Percentiles rank a stretch among this genome's conserved stretches.
phyloP scores from a whole-genome alignment of 225 moss, liverwort and hornwort genomes.

The Physcomitrium patens region DNA sequence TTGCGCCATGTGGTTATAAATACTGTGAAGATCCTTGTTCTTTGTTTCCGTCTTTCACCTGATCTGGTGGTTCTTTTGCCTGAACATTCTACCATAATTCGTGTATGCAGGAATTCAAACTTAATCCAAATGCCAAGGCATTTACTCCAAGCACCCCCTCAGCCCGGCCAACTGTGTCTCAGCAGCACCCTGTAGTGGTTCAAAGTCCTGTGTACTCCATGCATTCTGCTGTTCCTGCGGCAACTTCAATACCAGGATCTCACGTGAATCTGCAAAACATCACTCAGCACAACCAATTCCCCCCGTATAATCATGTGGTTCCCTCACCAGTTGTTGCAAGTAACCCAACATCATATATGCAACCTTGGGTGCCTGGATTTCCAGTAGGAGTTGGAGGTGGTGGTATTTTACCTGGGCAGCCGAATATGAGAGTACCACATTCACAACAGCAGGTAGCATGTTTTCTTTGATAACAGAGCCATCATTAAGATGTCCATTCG shows the following conservation, averaged over 20 bases:
- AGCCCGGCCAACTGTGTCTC: conserved; percentile 57
- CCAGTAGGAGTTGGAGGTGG: conserved; percentile 71
- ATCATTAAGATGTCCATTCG: too few relatives aligned
- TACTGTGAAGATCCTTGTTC: background rate
- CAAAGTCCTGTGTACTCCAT: conserved; percentile 58
- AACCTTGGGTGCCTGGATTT: conserved; percentile 63
- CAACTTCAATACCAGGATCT: conserved; percentile 60
- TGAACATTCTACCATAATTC: background rate
- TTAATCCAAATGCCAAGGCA: conserved; percentile 88
- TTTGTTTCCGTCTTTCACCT: too few relatives aligned
- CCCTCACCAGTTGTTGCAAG: conserved; percentile 53
- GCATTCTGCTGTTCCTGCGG: conserved; percentile 59
- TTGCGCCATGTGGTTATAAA: too few relatives aligned
- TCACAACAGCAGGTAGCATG: conserved; percentile 77
- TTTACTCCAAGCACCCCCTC: conserved; percentile 82
- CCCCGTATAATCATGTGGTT: conserved; percentile 62
- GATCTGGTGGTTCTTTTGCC: background rate
- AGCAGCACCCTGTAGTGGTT: conserved; percentile 40
- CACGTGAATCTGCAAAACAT: conserved; percentile 56
- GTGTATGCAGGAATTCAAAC: conserved; percentile 78
- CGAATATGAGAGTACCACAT: conserved; percentile 61
- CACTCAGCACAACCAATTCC: conserved; percentile 65
- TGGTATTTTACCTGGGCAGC: conserved; percentile 71
- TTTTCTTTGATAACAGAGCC: background rate
- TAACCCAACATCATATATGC: conserved; percentile 63